Percentiles rank a stretch among this genome's conserved stretches.
These are phyloP conservation scores for Thalassiosira exigua DNA, from an alignment of 352 stramenopile genomes.

Conservation along the genomic window DNA sequence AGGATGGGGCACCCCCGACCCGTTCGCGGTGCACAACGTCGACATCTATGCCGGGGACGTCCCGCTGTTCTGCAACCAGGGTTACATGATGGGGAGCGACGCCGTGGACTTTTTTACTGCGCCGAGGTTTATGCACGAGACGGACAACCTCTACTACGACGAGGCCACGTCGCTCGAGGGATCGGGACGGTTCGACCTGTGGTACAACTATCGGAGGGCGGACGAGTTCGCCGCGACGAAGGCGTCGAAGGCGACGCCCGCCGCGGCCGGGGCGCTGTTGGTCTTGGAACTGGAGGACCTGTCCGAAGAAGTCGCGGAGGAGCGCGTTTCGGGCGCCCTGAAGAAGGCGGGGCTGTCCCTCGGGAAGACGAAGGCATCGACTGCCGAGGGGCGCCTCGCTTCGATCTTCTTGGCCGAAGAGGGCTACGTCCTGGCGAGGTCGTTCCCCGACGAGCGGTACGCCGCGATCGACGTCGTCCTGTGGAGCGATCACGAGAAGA, in stretches of 20 bases:
- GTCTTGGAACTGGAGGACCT: background rate
- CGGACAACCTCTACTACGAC: background rate
- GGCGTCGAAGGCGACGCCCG: background rate
- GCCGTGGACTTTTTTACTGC: background rate
- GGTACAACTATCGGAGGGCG: background rate
- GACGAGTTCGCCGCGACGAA: background rate
- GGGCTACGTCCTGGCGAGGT: background rate
- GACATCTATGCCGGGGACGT: too few relatives aligned
- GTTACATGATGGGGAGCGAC: constrained; percentile 27
- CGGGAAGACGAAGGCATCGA: background rate
- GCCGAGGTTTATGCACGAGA: background rate
- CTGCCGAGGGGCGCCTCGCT: too few relatives aligned
- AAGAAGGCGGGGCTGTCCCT: background rate
- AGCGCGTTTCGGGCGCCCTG: background rate
- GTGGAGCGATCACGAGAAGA: background rate
- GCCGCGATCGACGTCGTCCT: background rate
- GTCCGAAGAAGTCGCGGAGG: background rate
- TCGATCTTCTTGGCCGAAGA: constrained; percentile 3
- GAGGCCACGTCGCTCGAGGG: background rate
- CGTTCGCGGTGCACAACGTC: too few relatives aligned
- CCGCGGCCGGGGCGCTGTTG: background rate
- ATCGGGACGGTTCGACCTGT: background rate
- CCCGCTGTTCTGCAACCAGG: constrained; percentile 16
- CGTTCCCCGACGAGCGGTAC: background rate
- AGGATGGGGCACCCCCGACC: background rate